phyloP scores from a whole-genome alignment of 768 basidiomycete genomes.

The Suillus variegatus region DNA sequence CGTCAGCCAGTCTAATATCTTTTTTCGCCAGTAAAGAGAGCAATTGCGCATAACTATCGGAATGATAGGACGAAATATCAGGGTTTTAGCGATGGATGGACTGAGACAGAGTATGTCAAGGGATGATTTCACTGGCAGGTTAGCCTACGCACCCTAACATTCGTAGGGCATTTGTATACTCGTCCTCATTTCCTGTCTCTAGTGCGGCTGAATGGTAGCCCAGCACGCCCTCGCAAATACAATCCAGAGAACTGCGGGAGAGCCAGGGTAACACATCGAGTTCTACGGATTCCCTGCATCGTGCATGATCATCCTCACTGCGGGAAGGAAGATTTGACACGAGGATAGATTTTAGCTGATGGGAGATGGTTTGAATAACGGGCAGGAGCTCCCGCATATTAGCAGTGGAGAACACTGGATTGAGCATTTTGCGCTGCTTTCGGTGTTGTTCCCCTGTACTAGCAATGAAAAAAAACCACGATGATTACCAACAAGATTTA shows the following conservation, averaged over 20 bases:
- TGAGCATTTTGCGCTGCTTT: conserved; percentile 11
- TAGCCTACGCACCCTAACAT: conserved; percentile 21
- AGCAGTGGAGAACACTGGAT: conserved; percentile 9
- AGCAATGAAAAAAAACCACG: background rate
- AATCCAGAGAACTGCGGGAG: conserved; percentile 24
- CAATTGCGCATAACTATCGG: conserved; percentile 18
- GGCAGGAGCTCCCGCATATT: conserved; percentile 11
- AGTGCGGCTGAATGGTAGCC: conserved; percentile 22
- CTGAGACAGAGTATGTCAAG: background rate
- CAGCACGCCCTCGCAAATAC: conserved; percentile 24
- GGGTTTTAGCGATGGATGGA: background rate
- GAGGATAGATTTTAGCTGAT: background rate
- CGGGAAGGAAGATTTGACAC: background rate
- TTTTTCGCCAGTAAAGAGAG: conserved; percentile 15
- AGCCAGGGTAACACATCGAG: conserved; percentile 28
- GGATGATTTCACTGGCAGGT: background rate
- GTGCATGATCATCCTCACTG: background rate
- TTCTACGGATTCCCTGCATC: conserved; percentile 10
- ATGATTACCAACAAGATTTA: background rate
- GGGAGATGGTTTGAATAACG: conserved; percentile 1
- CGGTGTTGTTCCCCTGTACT: conserved; percentile 8
- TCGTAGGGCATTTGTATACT: conserved; percentile 20
- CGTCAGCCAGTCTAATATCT: conserved; percentile 22
- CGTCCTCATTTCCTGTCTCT: conserved; percentile 14
- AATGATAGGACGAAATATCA: conserved; percentile 20